Evolutionary conservation across 306 rosid species (phyloP).

Genomic region (Lotus japonicus): DNA sequence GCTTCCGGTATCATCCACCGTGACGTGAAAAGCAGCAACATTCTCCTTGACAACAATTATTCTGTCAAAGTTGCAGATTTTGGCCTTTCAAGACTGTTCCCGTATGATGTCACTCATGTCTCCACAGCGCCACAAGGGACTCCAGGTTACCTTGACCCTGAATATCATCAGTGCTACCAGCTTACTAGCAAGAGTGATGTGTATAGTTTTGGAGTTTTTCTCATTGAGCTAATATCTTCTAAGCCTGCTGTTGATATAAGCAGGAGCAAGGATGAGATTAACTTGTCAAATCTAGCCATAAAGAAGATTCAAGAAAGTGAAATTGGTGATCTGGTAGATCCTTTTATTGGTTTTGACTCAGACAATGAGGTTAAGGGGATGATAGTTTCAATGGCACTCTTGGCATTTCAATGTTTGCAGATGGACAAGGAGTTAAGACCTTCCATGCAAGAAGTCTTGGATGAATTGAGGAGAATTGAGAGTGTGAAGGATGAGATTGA

Average conservation of each 20-base stretch:
- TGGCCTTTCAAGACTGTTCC: constrained; percentile 35
- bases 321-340: constrained; percentile 50
- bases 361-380: constrained; percentile 37
- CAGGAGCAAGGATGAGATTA: constrained; percentile 53
- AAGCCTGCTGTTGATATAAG: constrained; percentile 61
- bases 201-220: constrained; percentile 38
- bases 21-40: constrained; percentile 61
- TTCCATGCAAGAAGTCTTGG: constrained; percentile 60
- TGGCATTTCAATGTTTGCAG: constrained; percentile 76
- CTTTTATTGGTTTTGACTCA: constrained; percentile 41
- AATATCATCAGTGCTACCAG: constrained; percentile 17
- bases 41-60: constrained; percentile 26
- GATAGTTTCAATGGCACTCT: constrained; percentile 51
- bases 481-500: constrained; percentile 23
- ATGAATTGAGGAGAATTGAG: constrained; percentile 44
- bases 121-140: constrained; percentile 42
- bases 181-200: constrained; percentile 40
- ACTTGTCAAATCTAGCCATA: constrained; percentile 54
- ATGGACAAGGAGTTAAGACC: constrained; percentile 67
- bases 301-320: constrained; percentile 48
- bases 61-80: constrained; percentile 32
- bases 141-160: constrained; percentile 34
- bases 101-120: constrained; percentile 25
- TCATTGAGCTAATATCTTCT: constrained; percentile 61
- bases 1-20: constrained; percentile 68